These are phyloP conservation scores for Yamadazyma pseudoaaseri DNA, from an alignment of 1,139 yeast species.

Conservation along the genomic window DNA sequence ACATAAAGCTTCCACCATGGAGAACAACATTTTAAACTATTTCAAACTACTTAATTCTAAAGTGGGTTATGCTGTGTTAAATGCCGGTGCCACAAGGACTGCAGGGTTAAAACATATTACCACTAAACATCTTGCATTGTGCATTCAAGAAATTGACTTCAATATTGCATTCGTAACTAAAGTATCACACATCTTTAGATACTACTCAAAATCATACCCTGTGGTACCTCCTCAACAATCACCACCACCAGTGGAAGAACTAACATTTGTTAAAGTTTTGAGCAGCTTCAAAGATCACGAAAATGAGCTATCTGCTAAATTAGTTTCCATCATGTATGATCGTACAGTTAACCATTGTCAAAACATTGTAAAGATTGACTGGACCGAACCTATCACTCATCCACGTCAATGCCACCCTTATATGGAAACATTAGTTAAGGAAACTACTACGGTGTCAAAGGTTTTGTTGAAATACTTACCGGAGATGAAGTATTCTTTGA, in stretches of 20 bases:
- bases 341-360: conserved; percentile 52
- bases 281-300: conserved; percentile 57
- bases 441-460: conserved; percentile 61
- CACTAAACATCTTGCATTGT: conserved; percentile 69
- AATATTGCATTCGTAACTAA: conserved; percentile 25
- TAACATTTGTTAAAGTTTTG: conserved; percentile 30
- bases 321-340: conserved; percentile 70
- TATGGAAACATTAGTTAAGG: conserved; percentile 68
- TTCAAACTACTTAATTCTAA: conserved; percentile 55
- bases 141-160: conserved; percentile 58
- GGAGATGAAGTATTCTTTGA: conserved; percentile 44
- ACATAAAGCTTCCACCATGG: conserved; percentile 29
- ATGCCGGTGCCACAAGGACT: conserved; percentile 75
- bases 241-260: conserved; percentile 22
- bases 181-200: conserved; percentile 19
- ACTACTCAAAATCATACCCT: conserved; percentile 1
- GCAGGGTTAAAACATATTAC: conserved; percentile 77
- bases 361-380: conserved; percentile 46
- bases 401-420: conserved; percentile 55
- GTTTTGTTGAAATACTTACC: conserved; percentile 62
- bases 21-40: conserved; percentile 48
- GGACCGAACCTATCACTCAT: conserved; percentile 44
- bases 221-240: conserved; percentile 5
- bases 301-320: conserved; percentile 61
- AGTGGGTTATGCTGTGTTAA: conserved; percentile 61